Percentiles rank a stretch among this genome's conserved stretches.
Evolutionary conservation across 306 rosid genomes (phyloP).

Genomic region (Alnus rubra): DNA sequence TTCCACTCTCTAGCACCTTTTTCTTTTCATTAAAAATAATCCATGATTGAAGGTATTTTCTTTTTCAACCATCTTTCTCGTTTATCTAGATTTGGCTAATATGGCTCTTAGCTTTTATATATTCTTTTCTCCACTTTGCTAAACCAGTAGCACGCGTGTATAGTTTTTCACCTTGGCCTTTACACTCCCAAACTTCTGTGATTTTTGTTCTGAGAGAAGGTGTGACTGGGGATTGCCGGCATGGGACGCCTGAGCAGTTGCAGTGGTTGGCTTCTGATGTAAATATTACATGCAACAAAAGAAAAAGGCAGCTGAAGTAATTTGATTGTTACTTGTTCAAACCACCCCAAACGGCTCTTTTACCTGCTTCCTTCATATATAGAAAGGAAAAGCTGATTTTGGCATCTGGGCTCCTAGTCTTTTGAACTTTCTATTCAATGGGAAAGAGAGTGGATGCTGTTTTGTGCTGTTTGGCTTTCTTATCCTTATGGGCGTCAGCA

Average conservation of each 20-base stretch:
- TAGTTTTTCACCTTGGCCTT: constrained; percentile 37
- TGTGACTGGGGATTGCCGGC: constrained; percentile 50
- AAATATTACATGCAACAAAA: constrained; percentile 42
- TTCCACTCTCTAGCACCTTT: background rate
- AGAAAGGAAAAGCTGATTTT: constrained; percentile 23
- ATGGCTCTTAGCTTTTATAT: constrained; percentile 47
- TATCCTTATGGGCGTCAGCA: constrained; percentile 51
- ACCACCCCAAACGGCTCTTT: constrained; percentile 38
- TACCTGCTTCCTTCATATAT: constrained; percentile 19
- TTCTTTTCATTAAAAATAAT: constrained; percentile 21
- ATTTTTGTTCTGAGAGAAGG: constrained; percentile 48
- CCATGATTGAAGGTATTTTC: constrained; percentile 78
- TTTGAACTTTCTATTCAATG: constrained; percentile 41
- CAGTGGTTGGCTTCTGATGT: constrained; percentile 36
- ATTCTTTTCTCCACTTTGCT: constrained; percentile 45
- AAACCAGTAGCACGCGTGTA: constrained; percentile 55
- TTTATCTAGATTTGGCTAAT: constrained; percentile 52
- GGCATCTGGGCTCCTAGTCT: constrained; percentile 26
- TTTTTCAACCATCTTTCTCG: constrained; percentile 44
- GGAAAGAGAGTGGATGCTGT: constrained; percentile 36
- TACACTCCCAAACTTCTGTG: constrained; percentile 35
- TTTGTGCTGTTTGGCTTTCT: constrained; percentile 42
- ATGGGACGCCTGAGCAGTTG: constrained; percentile 27
- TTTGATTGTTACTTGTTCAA: constrained; percentile 42
- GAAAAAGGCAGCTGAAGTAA: constrained; percentile 35